Base-by-base conservation (phyloP, 768 basidiomycete species). In the Boletus reticulatus region DNA sequence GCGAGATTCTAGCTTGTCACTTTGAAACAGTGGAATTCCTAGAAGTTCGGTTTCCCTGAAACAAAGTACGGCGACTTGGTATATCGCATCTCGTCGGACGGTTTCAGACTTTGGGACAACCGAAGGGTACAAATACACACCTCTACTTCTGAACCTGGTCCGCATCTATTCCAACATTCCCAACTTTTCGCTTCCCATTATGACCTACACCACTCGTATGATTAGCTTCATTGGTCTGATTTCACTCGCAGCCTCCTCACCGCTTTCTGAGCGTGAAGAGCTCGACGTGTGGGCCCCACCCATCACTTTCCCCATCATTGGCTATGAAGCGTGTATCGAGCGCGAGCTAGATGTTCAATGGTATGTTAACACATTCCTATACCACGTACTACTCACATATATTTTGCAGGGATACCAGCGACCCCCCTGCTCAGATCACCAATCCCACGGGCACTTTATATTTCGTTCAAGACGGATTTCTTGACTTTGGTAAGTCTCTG, bases 281-380 rank as follows among this genome's bases (percentile, higher is more conserved):
- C 44, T 64, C 19, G 70, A 71, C 46, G 72, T 71, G 20, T 72
- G 53, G 29, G 55, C 17, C 5, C 74, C 73, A 45, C 74, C 52
- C 20, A 51, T 17, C 53, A 54, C 6, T 27, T 27, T 1, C 27
- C 27, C 27, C 27, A 27, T 0, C 27, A 8, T 8, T 27, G 7
- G 27, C 27, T 8, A 1, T 27, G 8, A 9, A 9, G 27, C 9
- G 27, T 27, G 27, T 9, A 27, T 27, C 27, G 27, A 1, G 27
- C 1, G 27, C 7, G 27, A 0, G 27, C 27, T 27, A 27, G 4
- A 27, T 27, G 8, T 27, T 8, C 7, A 27, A 9, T 27, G 73
- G 74, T 72, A 56, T 44, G 71, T 62, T 6, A 4, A 20, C 16
- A 10, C n/a, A 4, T 47, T 41, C 32, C 19, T 14, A 27, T 39